Evolutionary conservation across 768 basidiomycete genomes (phyloP).

Genomic region (Coprinopsis marcescibilis): DNA sequence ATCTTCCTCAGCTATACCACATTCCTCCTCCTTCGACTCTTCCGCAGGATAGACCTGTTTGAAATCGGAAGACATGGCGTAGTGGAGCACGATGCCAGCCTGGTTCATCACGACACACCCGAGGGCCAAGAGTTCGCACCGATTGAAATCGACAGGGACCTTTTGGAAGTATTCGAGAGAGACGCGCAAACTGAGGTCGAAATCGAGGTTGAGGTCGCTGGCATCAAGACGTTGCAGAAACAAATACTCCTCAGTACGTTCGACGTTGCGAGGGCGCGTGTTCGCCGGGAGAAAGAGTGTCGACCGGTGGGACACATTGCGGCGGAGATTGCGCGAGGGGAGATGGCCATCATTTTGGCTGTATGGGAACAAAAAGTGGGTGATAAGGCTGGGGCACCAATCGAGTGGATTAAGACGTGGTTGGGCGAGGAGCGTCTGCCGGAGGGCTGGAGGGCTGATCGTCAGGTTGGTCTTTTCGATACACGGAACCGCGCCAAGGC

Average conservation of each 20-base stretch:
- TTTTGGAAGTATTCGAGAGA: slow-evolving; percentile 33
- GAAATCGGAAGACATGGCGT: slow-evolving; percentile 43
- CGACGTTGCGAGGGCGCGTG: slow-evolving; percentile 45
- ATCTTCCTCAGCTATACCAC: slow-evolving; percentile 43
- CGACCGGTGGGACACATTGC: slow-evolving; percentile 39
- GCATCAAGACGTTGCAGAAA: slow-evolving; percentile 14
- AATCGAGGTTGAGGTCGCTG: slow-evolving; percentile 19
- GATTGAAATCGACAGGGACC: slow-evolving; percentile 25
- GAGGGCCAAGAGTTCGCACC: slow-evolving; percentile 41
- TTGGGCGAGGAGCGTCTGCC: slow-evolving; percentile 48
- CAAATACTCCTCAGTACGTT: slow-evolving; percentile 28
- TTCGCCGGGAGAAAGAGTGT: slow-evolving; percentile 44
- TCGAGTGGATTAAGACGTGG: slow-evolving; percentile 45
- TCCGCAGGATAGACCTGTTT: slow-evolving; percentile 29
- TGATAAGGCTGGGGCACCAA: slow-evolving; percentile 34
- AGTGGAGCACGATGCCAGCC: slow-evolving; percentile 57
- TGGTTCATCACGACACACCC: slow-evolving; percentile 46
- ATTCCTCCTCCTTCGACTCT: slow-evolving; percentile 35
- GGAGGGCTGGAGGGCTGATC: slow-evolving; percentile 35
- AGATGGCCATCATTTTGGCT: slow-evolving; percentile 60
- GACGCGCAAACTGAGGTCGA: slow-evolving; percentile 27
- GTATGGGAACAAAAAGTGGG: slow-evolving; percentile 41
- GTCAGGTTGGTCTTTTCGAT: slow-evolving; percentile 29
- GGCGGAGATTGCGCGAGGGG: slow-evolving; percentile 59
- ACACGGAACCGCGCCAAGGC: slow-evolving; percentile 27